These are phyloP conservation scores for Tylopilus sp. DNA, from an alignment of 1,284 basidiomycete genomes.

Conservation along the genomic window DNA sequence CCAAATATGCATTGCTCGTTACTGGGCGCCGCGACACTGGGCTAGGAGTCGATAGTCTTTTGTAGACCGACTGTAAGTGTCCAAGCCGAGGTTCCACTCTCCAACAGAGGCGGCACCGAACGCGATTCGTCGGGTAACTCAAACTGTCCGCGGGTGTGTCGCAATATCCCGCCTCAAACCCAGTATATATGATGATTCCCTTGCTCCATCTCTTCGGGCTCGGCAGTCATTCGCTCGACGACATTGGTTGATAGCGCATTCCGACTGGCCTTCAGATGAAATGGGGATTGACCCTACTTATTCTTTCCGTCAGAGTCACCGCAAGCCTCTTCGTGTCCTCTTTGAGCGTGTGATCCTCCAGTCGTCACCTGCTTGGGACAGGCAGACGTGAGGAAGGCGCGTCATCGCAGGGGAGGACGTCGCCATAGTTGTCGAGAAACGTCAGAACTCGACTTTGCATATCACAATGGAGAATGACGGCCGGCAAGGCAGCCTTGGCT, in stretches of 20 bases:
- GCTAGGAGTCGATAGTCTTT: slow-evolving; percentile 62
- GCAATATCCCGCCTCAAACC: neutral
- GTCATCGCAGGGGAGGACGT: slow-evolving; percentile 55
- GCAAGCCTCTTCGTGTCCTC: slow-evolving; percentile 35
- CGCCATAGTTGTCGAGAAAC: slow-evolving; percentile 15
- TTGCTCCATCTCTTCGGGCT: slow-evolving; percentile 24
- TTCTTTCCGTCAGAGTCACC: slow-evolving; percentile 80
- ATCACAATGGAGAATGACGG: slow-evolving; percentile 71
- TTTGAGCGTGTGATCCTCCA: slow-evolving; percentile 19
- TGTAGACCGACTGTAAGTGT: slow-evolving; percentile 25
- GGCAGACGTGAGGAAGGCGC: slow-evolving; percentile 45
- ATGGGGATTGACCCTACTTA: slow-evolving; percentile 66
- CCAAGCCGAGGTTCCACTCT: slow-evolving; percentile 69
- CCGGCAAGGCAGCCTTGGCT: slow-evolving; percentile 70
- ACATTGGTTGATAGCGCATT: slow-evolving; percentile 68
- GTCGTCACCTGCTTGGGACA: slow-evolving; percentile 59
- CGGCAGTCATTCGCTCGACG: slow-evolving; percentile 51
- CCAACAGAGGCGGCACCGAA: slow-evolving; percentile 74
- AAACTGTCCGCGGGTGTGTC: slow-evolving; percentile 54
- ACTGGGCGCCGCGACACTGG: slow-evolving; percentile 70
- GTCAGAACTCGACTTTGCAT: slow-evolving; percentile 68
- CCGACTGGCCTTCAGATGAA: slow-evolving; percentile 66
- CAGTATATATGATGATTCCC: slow-evolving; percentile 1
- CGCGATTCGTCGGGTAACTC: slow-evolving; percentile 60
- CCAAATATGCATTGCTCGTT: slow-evolving; percentile 68